phyloP scores from a whole-genome alignment of 1,139 yeast genomes.

The Taphrina populina region DNA sequence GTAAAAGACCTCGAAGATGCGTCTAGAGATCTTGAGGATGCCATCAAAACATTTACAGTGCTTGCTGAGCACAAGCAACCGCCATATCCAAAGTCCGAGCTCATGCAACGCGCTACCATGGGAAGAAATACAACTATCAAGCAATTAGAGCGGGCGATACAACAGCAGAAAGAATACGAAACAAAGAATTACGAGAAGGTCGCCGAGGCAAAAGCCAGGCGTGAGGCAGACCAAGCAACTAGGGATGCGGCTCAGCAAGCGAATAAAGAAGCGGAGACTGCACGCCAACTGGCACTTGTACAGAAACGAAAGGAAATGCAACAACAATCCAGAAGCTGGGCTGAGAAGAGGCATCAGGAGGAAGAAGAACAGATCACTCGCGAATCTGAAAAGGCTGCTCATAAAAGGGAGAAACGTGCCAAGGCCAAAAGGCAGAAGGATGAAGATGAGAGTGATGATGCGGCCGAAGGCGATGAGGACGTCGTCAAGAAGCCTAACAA shows the following conservation, averaged over 20 bases:
- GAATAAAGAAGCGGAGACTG: constrained; percentile 20
- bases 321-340: constrained; percentile 30
- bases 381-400: constrained; percentile 29
- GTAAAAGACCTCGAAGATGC: constrained; percentile 63
- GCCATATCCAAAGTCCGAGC: constrained; percentile 74
- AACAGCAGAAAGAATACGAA: constrained; percentile 72
- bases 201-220: constrained; percentile 32
- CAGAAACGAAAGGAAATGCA: constrained; percentile 31
- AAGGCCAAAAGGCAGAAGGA: background rate
- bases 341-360: constrained; percentile 27
- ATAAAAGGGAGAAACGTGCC: constrained; percentile 11
- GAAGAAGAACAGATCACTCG: constrained; percentile 29
- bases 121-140: constrained; percentile 73
- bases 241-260: constrained; percentile 1
- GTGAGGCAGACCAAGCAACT: constrained; percentile 30
- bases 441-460: constrained; percentile 15
- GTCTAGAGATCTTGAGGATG: constrained; percentile 59
- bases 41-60: constrained; percentile 60
- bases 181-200: constrained; percentile 41
- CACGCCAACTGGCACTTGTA: constrained; percentile 14
- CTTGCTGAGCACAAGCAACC: constrained; percentile 62
- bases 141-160: constrained; percentile 67
- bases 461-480: background rate
- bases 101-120: constrained; percentile 79
- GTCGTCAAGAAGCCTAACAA: background rate